Conservation (phyloP, 176 grass and related monocot species). For the Alloteropsis semialata region DNA sequence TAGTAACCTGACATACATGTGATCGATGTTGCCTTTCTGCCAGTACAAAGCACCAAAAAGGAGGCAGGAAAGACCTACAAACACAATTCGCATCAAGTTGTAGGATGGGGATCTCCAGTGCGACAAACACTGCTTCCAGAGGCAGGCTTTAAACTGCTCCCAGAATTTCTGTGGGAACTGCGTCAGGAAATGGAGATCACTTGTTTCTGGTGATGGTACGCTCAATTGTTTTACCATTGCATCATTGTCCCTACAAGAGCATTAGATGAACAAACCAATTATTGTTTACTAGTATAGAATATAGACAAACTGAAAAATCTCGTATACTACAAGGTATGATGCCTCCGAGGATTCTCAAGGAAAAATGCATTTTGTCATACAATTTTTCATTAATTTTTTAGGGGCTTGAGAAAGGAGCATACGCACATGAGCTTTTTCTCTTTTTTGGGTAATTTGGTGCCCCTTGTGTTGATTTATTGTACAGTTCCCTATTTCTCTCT, state of each 20-base stretch:
- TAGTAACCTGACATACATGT: slow-evolving; percentile 36
- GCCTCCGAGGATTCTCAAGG: no score
- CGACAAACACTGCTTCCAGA: slow-evolving; percentile 73
- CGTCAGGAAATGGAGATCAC: slow-evolving; percentile 46
- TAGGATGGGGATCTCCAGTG: slow-evolving; percentile 85
- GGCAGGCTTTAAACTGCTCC: slow-evolving; percentile 69
- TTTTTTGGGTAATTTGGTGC: no score
- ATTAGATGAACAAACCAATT: background rate
- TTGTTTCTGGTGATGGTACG: slow-evolving; percentile 32
- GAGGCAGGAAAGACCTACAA: slow-evolving; percentile 17
- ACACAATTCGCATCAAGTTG: slow-evolving; percentile 52
- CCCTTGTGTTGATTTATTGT: no score
- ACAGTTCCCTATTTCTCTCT: no score
- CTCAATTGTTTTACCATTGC: slow-evolving; percentile 39
- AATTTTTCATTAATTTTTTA: background rate
- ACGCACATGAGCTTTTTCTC: background rate
- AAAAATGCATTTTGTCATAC: no score
- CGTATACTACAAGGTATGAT: no score
- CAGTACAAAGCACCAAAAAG: slow-evolving; percentile 50
- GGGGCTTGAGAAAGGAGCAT: background rate
- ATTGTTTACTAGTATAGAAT: background rate
- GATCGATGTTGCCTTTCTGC: slow-evolving; percentile 51
- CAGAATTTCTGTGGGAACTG: slow-evolving; percentile 48
- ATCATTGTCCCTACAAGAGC: slow-evolving; percentile 48
- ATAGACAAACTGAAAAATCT: background rate